Evolutionary conservation across 2,329 filamentous ascomycete genomes (phyloP).

Genomic region (Cadophora malorum): DNA sequence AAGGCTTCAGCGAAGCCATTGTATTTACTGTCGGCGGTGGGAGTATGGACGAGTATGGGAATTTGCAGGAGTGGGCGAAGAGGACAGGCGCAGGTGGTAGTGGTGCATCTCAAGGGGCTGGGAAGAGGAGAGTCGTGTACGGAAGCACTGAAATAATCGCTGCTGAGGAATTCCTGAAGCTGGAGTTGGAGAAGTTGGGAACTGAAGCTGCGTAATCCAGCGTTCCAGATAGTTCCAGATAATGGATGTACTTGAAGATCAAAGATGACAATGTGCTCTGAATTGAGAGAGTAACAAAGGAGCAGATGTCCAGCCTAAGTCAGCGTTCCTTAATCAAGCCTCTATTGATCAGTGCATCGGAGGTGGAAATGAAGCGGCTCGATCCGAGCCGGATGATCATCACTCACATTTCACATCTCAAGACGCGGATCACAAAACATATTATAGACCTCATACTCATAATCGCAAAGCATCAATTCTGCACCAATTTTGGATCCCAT

Average conservation of each 20-base stretch:
- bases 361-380: not conserved
- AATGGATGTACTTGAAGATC: not conserved
- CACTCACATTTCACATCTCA: not conserved
- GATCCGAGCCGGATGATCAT: conserved; percentile 9
- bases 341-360: not conserved
- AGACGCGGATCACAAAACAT: not conserved
- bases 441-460: no score
- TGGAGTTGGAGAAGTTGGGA: conserved; percentile 68
- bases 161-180: conserved; percentile 68
- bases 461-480: no score
- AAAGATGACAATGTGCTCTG: not conserved
- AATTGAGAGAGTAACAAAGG: not conserved
- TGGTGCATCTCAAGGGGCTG: conserved; percentile 58
- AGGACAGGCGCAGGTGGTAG: conserved; percentile 63
- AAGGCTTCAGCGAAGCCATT: conserved; percentile 88
- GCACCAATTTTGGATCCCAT: no score
- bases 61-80: conserved; percentile 93
- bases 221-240: not conserved
- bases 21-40: conserved; percentile 96
- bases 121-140: conserved; percentile 86
- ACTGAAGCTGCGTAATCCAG: conserved; percentile 50
- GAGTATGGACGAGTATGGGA: conserved; percentile 98
- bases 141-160: conserved; percentile 87
- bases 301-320: not conserved
- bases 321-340: not conserved